Percentiles rank a stretch among this genome's conserved stretches.
Evolutionary conservation across 225 moss, liverwort and hornwort species (phyloP).

Genomic region (Bryum argenteum): DNA sequence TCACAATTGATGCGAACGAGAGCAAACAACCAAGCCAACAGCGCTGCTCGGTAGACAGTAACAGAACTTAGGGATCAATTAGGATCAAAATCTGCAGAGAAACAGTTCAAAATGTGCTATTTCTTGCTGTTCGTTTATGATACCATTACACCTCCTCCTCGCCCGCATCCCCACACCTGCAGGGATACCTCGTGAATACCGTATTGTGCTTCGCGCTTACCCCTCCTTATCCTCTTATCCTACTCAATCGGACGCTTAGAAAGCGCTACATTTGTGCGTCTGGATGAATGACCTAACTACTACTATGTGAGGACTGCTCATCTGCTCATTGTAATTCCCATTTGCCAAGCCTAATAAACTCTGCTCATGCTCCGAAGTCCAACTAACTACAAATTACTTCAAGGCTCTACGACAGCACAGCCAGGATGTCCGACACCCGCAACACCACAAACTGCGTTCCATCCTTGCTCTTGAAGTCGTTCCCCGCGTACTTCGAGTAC

Average conservation of each 20-base stretch:
- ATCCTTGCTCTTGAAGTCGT: conserved; percentile 92
- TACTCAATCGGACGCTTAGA: background rate
- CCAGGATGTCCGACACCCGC: conserved; percentile 77
- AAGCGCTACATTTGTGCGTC: background rate
- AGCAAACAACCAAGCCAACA: background rate
- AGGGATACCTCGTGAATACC: conserved; percentile 3
- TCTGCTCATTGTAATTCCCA: background rate
- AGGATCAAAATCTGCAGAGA: background rate
- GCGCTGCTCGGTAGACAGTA: background rate
- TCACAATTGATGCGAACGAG: background rate
- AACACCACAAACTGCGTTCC: conserved; percentile 78
- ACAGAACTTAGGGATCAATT: background rate
- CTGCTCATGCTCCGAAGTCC: conserved; percentile 11
- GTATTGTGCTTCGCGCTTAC: background rate
- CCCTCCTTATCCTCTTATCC: conserved; percentile 3
- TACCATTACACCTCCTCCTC: conserved; percentile 9
- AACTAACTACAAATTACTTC: background rate
- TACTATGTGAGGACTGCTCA: conserved; percentile 7
- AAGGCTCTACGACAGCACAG: conserved; percentile 63
- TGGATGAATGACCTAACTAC: conserved; percentile 21
- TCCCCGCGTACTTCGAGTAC: conserved; percentile 96
- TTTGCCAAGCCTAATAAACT: conserved; percentile 8
- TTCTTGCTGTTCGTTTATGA: conserved; percentile 3
- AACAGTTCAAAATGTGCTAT: conserved; percentile 19
- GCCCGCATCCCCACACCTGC: background rate